These are phyloP conservation scores for Zygnema circumcarinatum DNA, from an alignment of 139 green algal species.

Conservation along the genomic window DNA sequence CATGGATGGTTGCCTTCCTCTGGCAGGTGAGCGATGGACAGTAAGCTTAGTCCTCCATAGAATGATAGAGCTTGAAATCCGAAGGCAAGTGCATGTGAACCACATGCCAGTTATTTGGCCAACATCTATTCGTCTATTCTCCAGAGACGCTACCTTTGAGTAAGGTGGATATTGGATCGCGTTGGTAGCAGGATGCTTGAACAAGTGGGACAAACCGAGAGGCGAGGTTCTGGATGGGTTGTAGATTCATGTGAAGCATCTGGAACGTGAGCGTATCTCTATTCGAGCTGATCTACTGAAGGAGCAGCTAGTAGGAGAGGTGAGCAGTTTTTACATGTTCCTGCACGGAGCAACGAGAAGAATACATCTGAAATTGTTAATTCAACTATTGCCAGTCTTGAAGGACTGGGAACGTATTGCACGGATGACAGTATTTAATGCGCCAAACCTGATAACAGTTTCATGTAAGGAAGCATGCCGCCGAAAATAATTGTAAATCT, in stretches of 20 bases:
- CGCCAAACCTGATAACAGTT: no score
- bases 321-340: background rate
- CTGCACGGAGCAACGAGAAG: background rate
- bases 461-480: no score
- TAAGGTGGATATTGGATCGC: background rate
- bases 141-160: background rate
- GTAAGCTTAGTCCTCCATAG: no score
- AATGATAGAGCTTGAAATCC: no score
- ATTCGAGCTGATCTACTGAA: background rate
- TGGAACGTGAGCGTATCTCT: background rate
- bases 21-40: conserved; percentile 38
- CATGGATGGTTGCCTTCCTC: conserved; percentile 18
- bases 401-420: background rate
- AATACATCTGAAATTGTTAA: background rate
- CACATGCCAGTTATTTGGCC: background rate
- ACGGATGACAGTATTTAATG: background rate
- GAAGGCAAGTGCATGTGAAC: no score
- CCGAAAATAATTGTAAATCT: no score
- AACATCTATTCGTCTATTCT: background rate
- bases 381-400: background rate
- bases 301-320: background rate
- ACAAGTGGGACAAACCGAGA: background rate
- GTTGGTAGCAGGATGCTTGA: background rate
- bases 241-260: background rate
- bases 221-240: background rate